phyloP scores from a whole-genome alignment of 176 grass and related monocot genomes.

The Oryza officinalis region DNA sequence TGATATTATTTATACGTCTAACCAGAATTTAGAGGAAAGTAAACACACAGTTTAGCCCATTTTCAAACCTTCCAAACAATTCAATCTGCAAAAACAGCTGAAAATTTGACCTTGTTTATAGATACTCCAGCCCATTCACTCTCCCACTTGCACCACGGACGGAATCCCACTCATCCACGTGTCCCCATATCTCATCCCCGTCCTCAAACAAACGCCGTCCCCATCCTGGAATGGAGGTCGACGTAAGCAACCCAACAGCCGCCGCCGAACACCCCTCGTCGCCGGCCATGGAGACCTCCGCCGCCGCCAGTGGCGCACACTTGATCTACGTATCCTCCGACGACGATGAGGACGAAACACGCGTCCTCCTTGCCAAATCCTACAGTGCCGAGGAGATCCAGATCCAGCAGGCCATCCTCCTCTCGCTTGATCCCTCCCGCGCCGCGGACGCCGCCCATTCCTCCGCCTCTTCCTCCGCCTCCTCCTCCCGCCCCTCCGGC shows the following conservation, averaged over 20 bases:
- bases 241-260: background rate
- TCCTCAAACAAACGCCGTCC: background rate
- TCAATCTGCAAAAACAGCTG: no score
- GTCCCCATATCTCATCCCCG: background rate
- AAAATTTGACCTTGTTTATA: no score
- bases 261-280: background rate
- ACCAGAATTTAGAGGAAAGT: no score
- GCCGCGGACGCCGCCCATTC: background rate
- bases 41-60: no score
- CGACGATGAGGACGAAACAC: conserved; percentile 15
- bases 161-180: conserved; percentile 10
- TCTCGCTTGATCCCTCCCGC: conserved; percentile 36
- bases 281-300: conserved; percentile 37
- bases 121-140: no score
- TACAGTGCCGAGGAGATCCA: conserved; percentile 41
- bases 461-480: background rate
- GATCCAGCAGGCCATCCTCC: conserved; percentile 50
- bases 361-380: background rate
- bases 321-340: conserved; percentile 24
- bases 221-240: background rate
- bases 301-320: background rate
- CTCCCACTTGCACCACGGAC: background rate
- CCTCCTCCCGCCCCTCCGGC: background rate
- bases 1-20: no score
- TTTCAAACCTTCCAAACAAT: no score